Evolutionary conservation across 257 asterid species (phyloP).

Genomic region (Ophiorrhiza pumila): DNA sequence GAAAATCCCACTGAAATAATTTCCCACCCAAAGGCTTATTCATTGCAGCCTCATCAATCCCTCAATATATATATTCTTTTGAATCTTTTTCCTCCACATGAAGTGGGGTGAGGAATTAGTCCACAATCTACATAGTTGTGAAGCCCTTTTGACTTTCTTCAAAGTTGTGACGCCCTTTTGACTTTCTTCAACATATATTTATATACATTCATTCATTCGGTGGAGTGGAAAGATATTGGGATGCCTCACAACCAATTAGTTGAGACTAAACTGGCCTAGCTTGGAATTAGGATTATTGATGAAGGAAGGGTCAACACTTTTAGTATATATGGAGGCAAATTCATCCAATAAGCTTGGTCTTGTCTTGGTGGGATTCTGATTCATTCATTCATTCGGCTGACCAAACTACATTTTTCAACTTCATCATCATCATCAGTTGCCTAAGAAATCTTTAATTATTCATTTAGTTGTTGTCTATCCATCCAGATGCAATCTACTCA

Average conservation of each 20-base stretch:
- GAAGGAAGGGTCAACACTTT: no score
- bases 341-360: no score
- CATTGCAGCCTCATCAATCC: neutral
- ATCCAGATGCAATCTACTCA: neutral
- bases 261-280: neutral
- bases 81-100: neutral
- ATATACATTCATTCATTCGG: neutral
- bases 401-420: conserved; percentile 9
- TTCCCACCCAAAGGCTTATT: no score
- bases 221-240: neutral
- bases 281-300: no score
- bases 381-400: neutral
- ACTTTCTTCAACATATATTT: neutral
- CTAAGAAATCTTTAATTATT: neutral
- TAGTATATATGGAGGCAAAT: neutral
- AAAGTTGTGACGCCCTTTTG: no score
- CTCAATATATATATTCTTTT: no score
- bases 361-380: conserved; percentile 9
- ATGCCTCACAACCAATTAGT: conserved; percentile 6
- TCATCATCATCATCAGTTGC: no score
- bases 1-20: neutral
- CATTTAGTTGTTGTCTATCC: conserved; percentile 12
- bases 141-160: conserved; percentile 4
- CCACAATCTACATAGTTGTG: neutral
- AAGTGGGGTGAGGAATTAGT: conserved; percentile 6